Conservation (phyloP, 2,329 filamentous ascomycete species). For the Bisporella sp. region DNA sequence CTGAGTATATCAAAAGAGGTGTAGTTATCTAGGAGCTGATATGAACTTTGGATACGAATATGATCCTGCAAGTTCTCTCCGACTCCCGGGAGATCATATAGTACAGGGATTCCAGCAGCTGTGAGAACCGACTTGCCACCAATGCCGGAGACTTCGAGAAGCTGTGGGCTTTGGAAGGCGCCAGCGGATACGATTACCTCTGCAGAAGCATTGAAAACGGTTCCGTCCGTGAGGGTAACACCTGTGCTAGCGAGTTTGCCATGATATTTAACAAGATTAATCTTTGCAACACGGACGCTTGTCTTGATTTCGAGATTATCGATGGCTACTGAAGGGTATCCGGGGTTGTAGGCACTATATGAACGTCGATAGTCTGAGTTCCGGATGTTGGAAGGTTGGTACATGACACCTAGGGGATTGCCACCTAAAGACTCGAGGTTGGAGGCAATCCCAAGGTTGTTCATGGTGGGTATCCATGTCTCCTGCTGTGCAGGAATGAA, state of each 20-base stretch:
- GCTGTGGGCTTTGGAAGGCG: conserved; percentile 43
- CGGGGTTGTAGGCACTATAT: conserved; percentile 40
- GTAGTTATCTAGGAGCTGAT: conserved; percentile 15
- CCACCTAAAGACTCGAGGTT: conserved; percentile 42
- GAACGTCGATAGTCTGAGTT: conserved; percentile 40
- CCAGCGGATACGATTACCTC: conserved; percentile 46
- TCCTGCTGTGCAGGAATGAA: conserved; percentile 36
- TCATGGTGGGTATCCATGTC: conserved; percentile 38
- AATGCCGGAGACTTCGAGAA: conserved; percentile 45
- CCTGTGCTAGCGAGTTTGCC: conserved; percentile 10
- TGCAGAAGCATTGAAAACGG: conserved; percentile 10
- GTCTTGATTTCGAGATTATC: conserved; percentile 73
- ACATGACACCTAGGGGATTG: conserved; percentile 42
- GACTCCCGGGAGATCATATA: conserved; percentile 41
- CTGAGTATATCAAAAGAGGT: conserved; percentile 13
- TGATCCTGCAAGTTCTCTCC: conserved; percentile 44
- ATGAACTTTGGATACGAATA: conserved; percentile 18
- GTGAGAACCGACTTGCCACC: conserved; percentile 37
- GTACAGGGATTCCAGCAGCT: conserved; percentile 33
- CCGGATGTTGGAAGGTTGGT: conserved; percentile 42
- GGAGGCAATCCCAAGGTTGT: conserved; percentile 34
- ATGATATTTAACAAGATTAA: conserved; percentile 40
- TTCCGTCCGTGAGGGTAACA: conserved; percentile 10
- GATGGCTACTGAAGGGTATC: conserved; percentile 30
- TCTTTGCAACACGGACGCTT: conserved; percentile 74